Evolutionary conservation across 2,329 filamentous ascomycete genomes (phyloP).

Genomic region (Hypomyces perniciosus): DNA sequence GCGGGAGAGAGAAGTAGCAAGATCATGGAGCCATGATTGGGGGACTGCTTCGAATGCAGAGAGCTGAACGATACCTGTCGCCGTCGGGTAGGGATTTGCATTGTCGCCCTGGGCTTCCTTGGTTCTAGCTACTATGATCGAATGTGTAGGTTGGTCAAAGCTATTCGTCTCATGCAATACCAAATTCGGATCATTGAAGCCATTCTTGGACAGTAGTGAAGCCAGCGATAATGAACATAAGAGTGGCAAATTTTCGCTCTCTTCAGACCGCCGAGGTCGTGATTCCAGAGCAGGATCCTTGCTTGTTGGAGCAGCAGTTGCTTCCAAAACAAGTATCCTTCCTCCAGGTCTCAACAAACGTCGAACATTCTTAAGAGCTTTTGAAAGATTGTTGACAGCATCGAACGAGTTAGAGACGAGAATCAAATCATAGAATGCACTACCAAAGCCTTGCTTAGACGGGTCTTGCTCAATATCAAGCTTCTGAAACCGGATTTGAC

Average conservation of each 20-base stretch:
- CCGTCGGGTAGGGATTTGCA: too few species aligned
- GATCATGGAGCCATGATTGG: not conserved
- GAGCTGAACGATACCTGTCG: too few species aligned
- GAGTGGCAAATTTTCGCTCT: not conserved
- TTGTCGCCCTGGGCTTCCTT: too few species aligned
- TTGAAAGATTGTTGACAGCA: not conserved
- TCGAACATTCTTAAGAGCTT: not conserved
- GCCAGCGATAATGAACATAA: too few species aligned
- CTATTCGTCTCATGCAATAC: too few species aligned
- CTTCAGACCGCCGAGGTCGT: not conserved
- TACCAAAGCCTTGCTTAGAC: not conserved
- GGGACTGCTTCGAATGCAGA: too few species aligned
- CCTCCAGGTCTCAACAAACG: not conserved
- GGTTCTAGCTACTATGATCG: too few species aligned
- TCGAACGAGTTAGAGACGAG: not conserved
- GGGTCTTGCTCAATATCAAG: slow-evolving; percentile 1
- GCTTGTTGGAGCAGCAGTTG: not conserved
- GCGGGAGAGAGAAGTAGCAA: not conserved
- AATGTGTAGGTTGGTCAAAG: too few species aligned
- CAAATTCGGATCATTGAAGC: too few species aligned
- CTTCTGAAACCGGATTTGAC: not conserved
- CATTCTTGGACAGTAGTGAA: too few species aligned
- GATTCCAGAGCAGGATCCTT: not conserved
- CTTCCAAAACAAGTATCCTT: not conserved
- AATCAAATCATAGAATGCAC: not conserved